phyloP scores from a whole-genome alignment of 2,329 filamentous ascomycete species.

The Metarhizium album region DNA sequence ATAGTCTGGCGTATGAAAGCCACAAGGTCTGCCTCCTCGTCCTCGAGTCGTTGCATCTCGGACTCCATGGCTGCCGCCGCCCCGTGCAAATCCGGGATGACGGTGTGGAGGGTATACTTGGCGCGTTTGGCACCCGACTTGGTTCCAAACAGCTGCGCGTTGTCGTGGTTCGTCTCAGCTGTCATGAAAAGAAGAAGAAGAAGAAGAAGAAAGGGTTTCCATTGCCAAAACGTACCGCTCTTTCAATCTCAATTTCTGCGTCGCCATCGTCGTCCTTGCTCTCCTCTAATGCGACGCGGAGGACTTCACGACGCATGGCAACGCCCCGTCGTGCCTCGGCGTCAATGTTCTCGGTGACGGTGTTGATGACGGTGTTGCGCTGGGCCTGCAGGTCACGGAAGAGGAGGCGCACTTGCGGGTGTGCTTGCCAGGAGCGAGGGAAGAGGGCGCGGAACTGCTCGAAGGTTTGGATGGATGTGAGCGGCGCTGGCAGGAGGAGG shows the following conservation, averaged over 20 bases:
- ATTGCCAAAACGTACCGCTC: conserved; percentile 41
- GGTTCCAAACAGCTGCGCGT: conserved; percentile 46
- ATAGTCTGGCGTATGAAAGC: conserved; percentile 54
- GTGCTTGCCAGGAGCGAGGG: conserved; percentile 53
- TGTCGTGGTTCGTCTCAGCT: neutral
- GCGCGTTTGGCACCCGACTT: conserved; percentile 31
- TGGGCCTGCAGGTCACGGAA: conserved; percentile 74
- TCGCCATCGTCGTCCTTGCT: conserved; percentile 43
- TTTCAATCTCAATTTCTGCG: conserved; percentile 53
- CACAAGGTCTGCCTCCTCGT: conserved; percentile 50
- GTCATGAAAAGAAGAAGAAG: neutral
- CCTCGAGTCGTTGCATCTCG: conserved; percentile 55
- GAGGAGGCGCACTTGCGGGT: conserved; percentile 56
- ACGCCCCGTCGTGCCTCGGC: conserved; percentile 53
- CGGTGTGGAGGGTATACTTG: conserved; percentile 50
- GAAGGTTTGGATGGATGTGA: conserved; percentile 63
- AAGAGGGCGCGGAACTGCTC: conserved; percentile 69
- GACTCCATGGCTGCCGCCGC: conserved; percentile 55
- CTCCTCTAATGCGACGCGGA: conserved; percentile 39
- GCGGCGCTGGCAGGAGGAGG: conserved; percentile 62
- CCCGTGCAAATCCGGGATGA: conserved; percentile 58
- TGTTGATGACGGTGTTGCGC: conserved; percentile 57
- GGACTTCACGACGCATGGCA: conserved; percentile 45
- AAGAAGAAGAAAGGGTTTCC: neutral
- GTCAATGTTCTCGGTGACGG: conserved; percentile 53